These are phyloP conservation scores for Magnusiomyces clavatus DNA, from an alignment of 1,139 yeast genomes.

Conservation along the genomic window DNA sequence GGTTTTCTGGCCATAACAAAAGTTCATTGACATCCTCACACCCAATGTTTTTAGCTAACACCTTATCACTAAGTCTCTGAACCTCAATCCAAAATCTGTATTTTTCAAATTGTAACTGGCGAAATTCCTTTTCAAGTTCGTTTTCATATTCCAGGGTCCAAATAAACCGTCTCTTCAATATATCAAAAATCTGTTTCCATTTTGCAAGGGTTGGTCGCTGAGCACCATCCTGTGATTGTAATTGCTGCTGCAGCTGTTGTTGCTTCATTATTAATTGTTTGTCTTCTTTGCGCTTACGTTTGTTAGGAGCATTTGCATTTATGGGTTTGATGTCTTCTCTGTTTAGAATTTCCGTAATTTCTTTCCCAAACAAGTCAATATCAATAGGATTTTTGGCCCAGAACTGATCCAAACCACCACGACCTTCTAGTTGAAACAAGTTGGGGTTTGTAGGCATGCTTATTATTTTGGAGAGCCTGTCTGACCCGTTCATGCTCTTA, in stretches of 20 bases:
- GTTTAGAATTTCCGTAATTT: conserved; percentile 7
- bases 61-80: conserved; percentile 50
- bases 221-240: background rate
- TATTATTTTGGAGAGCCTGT: conserved; percentile 11
- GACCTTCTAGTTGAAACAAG: conserved; percentile 12
- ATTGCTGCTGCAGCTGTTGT: background rate
- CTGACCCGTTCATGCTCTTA: conserved; percentile 23
- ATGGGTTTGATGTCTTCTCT: conserved; percentile 2
- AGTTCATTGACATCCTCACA: conserved; percentile 13
- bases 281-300: conserved; percentile 5
- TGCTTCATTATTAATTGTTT: background rate
- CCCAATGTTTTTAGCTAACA: conserved; percentile 30
- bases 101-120: conserved; percentile 34
- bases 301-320: background rate
- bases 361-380: conserved; percentile 11
- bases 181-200: conserved; percentile 23
- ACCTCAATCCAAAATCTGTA: conserved; percentile 48
- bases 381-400: conserved; percentile 9
- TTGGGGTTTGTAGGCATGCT: conserved; percentile 8
- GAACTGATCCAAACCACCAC: conserved; percentile 9
- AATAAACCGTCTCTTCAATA: conserved; percentile 33
- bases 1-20: conserved; percentile 6
- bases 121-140: conserved; percentile 40
- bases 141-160: conserved; percentile 47
- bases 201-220: conserved; percentile 8